Conservation (phyloP, 2,329 filamentous ascomycete species). For the Ophiostoma ips region DNA sequence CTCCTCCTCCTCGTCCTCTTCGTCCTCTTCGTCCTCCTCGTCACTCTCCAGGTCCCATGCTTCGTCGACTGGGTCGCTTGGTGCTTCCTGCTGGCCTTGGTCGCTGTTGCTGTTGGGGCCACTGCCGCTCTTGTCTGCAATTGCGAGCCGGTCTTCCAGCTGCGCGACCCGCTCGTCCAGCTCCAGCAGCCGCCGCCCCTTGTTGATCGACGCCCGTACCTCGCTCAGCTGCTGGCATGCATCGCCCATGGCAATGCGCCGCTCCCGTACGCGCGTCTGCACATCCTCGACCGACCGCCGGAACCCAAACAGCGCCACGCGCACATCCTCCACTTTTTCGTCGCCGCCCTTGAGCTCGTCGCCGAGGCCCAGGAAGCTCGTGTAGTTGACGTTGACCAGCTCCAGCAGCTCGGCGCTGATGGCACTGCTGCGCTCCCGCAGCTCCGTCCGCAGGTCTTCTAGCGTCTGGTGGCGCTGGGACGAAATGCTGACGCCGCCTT, state of each 20-base stretch:
- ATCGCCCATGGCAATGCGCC: slow-evolving; percentile 46
- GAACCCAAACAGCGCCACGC: slow-evolving; percentile 77
- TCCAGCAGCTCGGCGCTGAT: slow-evolving; percentile 81
- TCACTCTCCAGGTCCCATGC: slow-evolving; percentile 20
- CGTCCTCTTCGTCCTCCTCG: slow-evolving; percentile 21
- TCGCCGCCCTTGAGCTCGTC: slow-evolving; percentile 73
- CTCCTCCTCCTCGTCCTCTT: slow-evolving; percentile 20
- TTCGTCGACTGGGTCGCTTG: slow-evolving; percentile 14
- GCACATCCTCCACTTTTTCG: slow-evolving; percentile 79
- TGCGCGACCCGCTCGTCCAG: slow-evolving; percentile 47
- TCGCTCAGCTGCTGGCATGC: slow-evolving; percentile 52
- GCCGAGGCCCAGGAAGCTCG: slow-evolving; percentile 75
- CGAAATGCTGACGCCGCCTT: slow-evolving; percentile 24
- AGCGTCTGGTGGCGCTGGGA: slow-evolving; percentile 87
- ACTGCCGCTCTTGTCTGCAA: slow-evolving; percentile 23
- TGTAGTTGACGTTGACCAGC: slow-evolving; percentile 90
- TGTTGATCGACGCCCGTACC: slow-evolving; percentile 50
- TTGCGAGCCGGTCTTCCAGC: slow-evolving; percentile 48
- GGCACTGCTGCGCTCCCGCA: slow-evolving; percentile 64
- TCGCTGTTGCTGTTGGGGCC: background rate
- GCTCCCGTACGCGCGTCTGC: slow-evolving; percentile 47
- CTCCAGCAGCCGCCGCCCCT: slow-evolving; percentile 50
- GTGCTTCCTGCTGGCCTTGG: background rate
- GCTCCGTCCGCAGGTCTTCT: slow-evolving; percentile 76
- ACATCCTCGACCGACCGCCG: slow-evolving; percentile 67